A percentile compares a stretch with the other conserved stretches of the same genome.
phyloP scores from a whole-genome alignment of 192 early-diverging fungal species.

The Piromyces finnis region DNA sequence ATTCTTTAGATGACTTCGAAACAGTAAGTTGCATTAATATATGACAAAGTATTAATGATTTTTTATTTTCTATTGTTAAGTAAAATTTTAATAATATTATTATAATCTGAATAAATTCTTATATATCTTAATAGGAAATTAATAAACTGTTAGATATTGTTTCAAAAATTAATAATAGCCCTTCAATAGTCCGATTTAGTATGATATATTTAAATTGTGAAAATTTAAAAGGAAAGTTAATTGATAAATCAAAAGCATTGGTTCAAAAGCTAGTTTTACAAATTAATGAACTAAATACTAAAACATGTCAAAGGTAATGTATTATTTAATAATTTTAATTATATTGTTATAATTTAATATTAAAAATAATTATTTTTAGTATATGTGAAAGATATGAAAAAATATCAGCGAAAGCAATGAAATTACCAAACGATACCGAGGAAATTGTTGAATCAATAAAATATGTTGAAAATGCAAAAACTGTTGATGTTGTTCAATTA shows the following conservation, averaged over 20 bases:
- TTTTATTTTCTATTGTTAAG: too few relatives aligned
- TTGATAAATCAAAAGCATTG: conserved; percentile 29
- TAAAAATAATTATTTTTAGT: too few relatives aligned
- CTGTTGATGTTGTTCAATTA: not conserved
- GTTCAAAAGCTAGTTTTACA: conserved; percentile 39
- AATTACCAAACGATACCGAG: not conserved
- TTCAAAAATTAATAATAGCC: conserved; percentile 25
- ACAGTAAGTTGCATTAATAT: too few relatives aligned
- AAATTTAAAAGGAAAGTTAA: conserved; percentile 29
- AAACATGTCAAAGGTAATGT: conserved; percentile 20
- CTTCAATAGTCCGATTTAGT: conserved; percentile 32
- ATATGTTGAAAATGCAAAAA: not conserved
- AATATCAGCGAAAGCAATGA: conserved; percentile 11
- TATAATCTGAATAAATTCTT: too few relatives aligned
- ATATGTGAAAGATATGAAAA: conserved; percentile 43
- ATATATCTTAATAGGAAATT: conserved; percentile 23
- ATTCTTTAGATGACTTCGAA: conserved; percentile 42
- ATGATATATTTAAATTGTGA: conserved; percentile 41
- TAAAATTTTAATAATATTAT: too few relatives aligned
- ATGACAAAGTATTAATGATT: too few relatives aligned
- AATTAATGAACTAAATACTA: conserved; percentile 36
- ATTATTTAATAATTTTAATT: not conserved
- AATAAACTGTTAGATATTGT: conserved; percentile 37
- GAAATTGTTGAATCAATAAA: not conserved
- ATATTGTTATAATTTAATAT: too few relatives aligned